A percentile compares a stretch with the other conserved stretches of the same genome.
Conservation (phyloP, 169 alveolate species). For the Sarcocystis neurona region DNA sequence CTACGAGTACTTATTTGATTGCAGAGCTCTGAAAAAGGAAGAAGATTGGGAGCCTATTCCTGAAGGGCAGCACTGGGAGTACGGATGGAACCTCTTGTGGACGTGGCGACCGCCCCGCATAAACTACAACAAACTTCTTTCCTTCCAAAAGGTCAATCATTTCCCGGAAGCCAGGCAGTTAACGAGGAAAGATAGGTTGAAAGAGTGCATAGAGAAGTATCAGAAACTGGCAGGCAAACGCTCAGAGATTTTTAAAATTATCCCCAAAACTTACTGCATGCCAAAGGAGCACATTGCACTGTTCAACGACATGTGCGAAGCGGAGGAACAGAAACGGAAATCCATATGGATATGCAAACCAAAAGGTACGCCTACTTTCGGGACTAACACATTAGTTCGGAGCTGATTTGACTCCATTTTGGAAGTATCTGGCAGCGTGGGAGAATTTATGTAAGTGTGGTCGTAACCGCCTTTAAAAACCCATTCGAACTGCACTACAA, state of each 20-base stretch:
- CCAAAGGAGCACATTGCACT: slow-evolving; percentile 83
- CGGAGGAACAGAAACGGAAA: slow-evolving; percentile 73
- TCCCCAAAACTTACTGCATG: slow-evolving; percentile 72
- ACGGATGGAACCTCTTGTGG: slow-evolving; percentile 83
- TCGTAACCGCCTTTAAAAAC: too few relatives aligned
- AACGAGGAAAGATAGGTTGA: slow-evolving; percentile 80
- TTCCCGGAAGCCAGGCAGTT: slow-evolving; percentile 76
- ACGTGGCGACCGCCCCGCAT: slow-evolving; percentile 82
- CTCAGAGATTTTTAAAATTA: slow-evolving; percentile 66
- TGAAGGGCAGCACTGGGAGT: slow-evolving; percentile 74
- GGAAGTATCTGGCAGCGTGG: too few relatives aligned
- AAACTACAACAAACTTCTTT: slow-evolving; percentile 75
- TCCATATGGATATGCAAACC: slow-evolving; percentile 34
- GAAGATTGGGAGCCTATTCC: slow-evolving; percentile 79
- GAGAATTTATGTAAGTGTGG: too few relatives aligned
- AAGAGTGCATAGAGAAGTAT: slow-evolving; percentile 77
- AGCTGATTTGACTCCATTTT: too few relatives aligned
- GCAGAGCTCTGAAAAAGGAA: slow-evolving; percentile 72
- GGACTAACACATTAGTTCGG: too few relatives aligned
- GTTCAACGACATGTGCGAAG: slow-evolving; percentile 72
- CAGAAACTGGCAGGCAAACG: slow-evolving; percentile 69
- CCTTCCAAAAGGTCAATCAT: slow-evolving; percentile 81
- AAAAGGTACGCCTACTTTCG: slow-evolving; percentile 15
- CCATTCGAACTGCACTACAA: too few relatives aligned
- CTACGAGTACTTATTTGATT: background rate